A percentile compares a stretch with the other conserved stretches of the same genome.
Conservation (phyloP, 768 basidiomycete species). For the Candolleomyces efflorescens region DNA sequence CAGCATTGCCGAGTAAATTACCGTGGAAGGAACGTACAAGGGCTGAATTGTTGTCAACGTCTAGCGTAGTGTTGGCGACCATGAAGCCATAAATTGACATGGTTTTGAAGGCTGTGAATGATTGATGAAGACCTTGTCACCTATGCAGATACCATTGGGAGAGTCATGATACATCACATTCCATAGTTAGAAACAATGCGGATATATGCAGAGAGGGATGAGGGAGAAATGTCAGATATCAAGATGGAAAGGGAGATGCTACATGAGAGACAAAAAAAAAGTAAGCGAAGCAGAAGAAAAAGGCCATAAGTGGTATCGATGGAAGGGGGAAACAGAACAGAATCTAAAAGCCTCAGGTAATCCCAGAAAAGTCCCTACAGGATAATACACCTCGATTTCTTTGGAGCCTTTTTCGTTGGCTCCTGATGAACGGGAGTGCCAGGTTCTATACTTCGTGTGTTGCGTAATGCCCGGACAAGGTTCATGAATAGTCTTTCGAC, state of each 20-base stretch:
- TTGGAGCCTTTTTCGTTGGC: slow-evolving; percentile 24
- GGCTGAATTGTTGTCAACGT: too few species aligned
- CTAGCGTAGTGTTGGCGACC: background rate
- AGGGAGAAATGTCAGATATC: slow-evolving; percentile 18
- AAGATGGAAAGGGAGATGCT: slow-evolving; percentile 18
- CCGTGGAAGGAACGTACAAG: too few species aligned
- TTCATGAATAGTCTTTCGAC: slow-evolving; percentile 88
- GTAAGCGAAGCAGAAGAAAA: slow-evolving; percentile 20
- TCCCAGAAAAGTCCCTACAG: slow-evolving; percentile 72
- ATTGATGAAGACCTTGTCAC: slow-evolving; percentile 3
- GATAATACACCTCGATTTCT: slow-evolving; percentile 64
- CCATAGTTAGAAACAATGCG: slow-evolving; percentile 13
- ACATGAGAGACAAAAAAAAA: slow-evolving; percentile 17
- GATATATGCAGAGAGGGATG: slow-evolving; percentile 17
- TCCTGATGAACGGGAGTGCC: slow-evolving; percentile 28
- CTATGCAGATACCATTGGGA: background rate
- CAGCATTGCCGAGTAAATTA: background rate
- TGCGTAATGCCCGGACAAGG: slow-evolving; percentile 79
- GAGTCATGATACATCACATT: slow-evolving; percentile 4
- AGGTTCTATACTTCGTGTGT: slow-evolving; percentile 56
- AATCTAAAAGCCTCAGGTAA: slow-evolving; percentile 62
- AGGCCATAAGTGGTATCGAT: slow-evolving; percentile 72
- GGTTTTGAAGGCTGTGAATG: background rate
- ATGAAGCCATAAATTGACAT: background rate
- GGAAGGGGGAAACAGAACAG: slow-evolving; percentile 57